Conservation (phyloP, 805 yeast species). For the Saccharomycopsis fibuligera region DNA sequence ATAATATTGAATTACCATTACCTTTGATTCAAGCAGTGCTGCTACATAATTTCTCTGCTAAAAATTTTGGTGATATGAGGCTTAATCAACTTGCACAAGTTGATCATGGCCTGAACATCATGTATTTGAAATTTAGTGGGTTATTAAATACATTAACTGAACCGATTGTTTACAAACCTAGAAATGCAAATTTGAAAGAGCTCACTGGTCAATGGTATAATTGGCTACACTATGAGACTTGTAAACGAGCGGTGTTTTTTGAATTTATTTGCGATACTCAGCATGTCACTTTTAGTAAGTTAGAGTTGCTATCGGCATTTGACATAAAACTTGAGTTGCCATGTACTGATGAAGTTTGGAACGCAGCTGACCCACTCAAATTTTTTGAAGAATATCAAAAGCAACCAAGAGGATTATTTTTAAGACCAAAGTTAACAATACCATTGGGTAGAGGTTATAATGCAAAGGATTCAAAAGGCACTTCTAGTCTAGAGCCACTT, state of each 20-base stretch:
- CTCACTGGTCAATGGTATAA: slow-evolving; percentile 31
- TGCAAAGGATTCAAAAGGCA: neutral
- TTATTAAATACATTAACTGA: slow-evolving; percentile 12
- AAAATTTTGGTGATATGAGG: slow-evolving; percentile 15
- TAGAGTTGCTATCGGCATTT: slow-evolving; percentile 34
- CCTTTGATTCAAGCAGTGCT: slow-evolving; percentile 13
- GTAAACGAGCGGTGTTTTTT: slow-evolving; percentile 37
- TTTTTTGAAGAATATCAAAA: slow-evolving; percentile 26
- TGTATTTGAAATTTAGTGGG: slow-evolving; percentile 15
- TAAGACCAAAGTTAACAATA: slow-evolving; percentile 4
- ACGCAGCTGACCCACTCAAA: slow-evolving; percentile 25
- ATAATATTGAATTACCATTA: slow-evolving; percentile 2
- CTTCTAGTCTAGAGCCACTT: neutral
- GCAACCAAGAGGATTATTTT: slow-evolving; percentile 26
- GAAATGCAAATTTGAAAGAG: slow-evolving; percentile 1
- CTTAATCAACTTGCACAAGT: slow-evolving; percentile 15
- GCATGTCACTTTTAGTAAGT: slow-evolving; percentile 23
- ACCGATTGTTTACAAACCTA: slow-evolving; percentile 7
- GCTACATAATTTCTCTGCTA: slow-evolving; percentile 13
- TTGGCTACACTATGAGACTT: slow-evolving; percentile 41
- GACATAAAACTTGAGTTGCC: slow-evolving; percentile 41
- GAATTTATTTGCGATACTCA: slow-evolving; percentile 38
- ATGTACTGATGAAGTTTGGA: slow-evolving; percentile 40
- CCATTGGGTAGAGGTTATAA: slow-evolving; percentile 7
- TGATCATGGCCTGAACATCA: slow-evolving; percentile 17